Base-by-base conservation (phyloP, 2,329 filamentous ascomycete genomes). In the Onygenales sp. region DNA sequence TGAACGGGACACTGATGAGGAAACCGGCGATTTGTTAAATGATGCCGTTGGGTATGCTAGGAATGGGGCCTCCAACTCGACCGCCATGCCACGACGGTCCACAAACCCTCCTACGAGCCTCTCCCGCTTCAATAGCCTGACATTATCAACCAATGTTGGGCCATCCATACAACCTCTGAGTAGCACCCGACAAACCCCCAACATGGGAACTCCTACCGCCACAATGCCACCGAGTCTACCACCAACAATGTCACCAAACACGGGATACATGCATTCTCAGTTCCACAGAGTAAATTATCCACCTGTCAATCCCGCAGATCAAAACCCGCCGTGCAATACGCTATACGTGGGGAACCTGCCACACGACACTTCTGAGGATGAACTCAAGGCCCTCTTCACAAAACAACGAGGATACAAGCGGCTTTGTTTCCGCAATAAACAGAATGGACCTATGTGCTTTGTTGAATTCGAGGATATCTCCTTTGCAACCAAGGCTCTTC, bases 341-440 rank as follows among this genome's bases (percentile, higher is more conserved):
- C 78, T 98, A 6, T 97, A 98, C 64, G 92, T 98, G 17, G 92
- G 93, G n/a, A 97, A 98, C 64, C 75, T 98, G 43, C 93, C 92
- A 0, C 82, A 91, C 54, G 88, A 95, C 66, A 94, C 91, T 0
- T 92, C 88, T 0, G 93, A 98, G 65, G 92, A 97, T 65, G 93
- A 97, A 69, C 80, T 98, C 53, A 97, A 97, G 72, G 83, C 86
- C 21, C 80, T 96, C 65, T 98, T 98, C 66, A 90, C 86, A 31
- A 92, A 91, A 71, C 89, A 94, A 68, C 85, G 91, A 47, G 93
- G 93, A 3, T 98, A 96, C 75, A 97, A 95, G 73, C 82, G 93
- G 32, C 82, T 98, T 7, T 95, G 90, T 66, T 95, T 96, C 77
- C 82, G 92, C 36, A 94, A 90, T 52, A 97, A 97, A 75, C 83